phyloP scores from a whole-genome alignment of 768 basidiomycete genomes.

The Nidularia pulvinata region DNA sequence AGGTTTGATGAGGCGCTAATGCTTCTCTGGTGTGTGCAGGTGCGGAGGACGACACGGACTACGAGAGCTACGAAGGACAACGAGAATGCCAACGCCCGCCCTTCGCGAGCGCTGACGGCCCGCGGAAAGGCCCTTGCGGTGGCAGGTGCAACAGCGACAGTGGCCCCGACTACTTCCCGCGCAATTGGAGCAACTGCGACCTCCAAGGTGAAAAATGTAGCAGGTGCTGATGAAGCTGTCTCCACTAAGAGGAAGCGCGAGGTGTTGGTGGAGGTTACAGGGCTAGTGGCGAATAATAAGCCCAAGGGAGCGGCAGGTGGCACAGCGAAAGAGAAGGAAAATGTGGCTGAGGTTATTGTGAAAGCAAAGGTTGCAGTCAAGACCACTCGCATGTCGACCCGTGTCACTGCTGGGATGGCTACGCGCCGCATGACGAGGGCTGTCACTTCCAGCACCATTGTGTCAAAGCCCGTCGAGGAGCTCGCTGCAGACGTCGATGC shows the following conservation, averaged over 20 bases:
- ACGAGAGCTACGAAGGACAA: slow-evolving; percentile 57
- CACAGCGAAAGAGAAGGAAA: slow-evolving; percentile 45
- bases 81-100: slow-evolving; percentile 72
- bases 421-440: slow-evolving; percentile 2
- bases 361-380: slow-evolving; percentile 18
- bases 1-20: background rate
- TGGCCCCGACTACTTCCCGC: slow-evolving; percentile 26
- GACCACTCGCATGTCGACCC: slow-evolving; percentile 29
- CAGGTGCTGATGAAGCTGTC: slow-evolving; percentile 29
- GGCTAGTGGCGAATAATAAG: slow-evolving; percentile 29
- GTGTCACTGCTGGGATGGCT: slow-evolving; percentile 11
- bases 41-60: slow-evolving; percentile 63
- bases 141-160: slow-evolving; percentile 26
- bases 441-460: background rate
- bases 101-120: slow-evolving; percentile 36
- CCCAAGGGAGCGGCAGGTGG: slow-evolving; percentile 8
- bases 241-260: slow-evolving; percentile 75
- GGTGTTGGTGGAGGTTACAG: slow-evolving; percentile 71
- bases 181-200: slow-evolving; percentile 36
- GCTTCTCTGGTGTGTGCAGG: slow-evolving; percentile 62
- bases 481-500: background rate
- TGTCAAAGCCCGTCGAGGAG: background rate
- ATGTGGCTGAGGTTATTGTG: slow-evolving; percentile 16
- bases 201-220: slow-evolving; percentile 31
- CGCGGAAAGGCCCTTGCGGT: slow-evolving; percentile 55